These are phyloP conservation scores for Coleophoma eucalyptorum DNA, from an alignment of 2,329 filamentous ascomycete species.

Conservation along the genomic window DNA sequence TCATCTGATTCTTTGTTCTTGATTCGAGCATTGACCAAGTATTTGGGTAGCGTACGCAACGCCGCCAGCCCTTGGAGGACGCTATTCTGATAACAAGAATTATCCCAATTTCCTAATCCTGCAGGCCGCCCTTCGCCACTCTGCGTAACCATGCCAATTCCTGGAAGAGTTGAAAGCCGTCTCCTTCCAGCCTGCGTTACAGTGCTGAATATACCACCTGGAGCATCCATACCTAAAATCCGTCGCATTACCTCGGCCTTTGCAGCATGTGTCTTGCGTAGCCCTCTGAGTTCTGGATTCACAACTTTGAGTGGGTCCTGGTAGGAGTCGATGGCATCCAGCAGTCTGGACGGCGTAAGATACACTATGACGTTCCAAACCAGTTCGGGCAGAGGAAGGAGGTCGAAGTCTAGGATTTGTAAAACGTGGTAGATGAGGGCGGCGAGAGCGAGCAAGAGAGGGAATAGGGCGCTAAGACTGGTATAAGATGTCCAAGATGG, in stretches of 20 bases:
- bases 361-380: slow-evolving; percentile 60
- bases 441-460: slow-evolving; percentile 17
- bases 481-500: slow-evolving; percentile 8
- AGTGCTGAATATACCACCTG: slow-evolving; percentile 49
- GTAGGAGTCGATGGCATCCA: slow-evolving; percentile 51
- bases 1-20: slow-evolving; percentile 18
- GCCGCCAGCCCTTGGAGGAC: slow-evolving; percentile 83
- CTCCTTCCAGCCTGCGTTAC: slow-evolving; percentile 56
- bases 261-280: slow-evolving; percentile 42
- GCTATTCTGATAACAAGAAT: slow-evolving; percentile 97
- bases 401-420: slow-evolving; percentile 26
- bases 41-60: slow-evolving; percentile 63
- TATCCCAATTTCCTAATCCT: slow-evolving; percentile 87
- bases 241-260: slow-evolving; percentile 65
- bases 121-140: slow-evolving; percentile 42
- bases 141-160: slow-evolving; percentile 35
- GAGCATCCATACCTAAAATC: slow-evolving; percentile 55
- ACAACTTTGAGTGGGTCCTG: slow-evolving; percentile 39
- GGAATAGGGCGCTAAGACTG: slow-evolving; percentile 13
- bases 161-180: slow-evolving; percentile 44
- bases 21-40: slow-evolving; percentile 49
- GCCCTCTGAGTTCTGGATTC: slow-evolving; percentile 32
- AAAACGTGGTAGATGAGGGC: slow-evolving; percentile 24
- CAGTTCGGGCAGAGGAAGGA: slow-evolving; percentile 40
- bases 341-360: slow-evolving; percentile 49